Evolutionary conservation across 768 basidiomycete species (phyloP).

Genomic region (Lentinula sp.): DNA sequence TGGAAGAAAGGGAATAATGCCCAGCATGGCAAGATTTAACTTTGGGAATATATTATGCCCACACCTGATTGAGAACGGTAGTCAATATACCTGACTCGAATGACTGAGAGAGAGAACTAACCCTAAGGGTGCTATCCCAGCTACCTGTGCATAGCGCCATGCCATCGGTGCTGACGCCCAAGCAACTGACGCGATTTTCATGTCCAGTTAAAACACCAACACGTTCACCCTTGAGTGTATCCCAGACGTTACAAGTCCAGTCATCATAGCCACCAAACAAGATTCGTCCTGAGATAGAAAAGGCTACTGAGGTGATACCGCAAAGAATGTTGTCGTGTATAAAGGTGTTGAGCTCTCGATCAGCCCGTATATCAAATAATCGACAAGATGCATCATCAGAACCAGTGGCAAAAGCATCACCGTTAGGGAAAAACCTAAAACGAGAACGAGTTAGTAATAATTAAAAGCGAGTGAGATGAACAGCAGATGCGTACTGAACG

Average conservation of each 20-base stretch:
- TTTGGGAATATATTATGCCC: conserved; percentile 56
- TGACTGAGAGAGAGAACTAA: conserved; percentile 27
- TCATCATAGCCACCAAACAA: conserved; percentile 99
- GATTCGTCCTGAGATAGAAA: conserved; percentile 95
- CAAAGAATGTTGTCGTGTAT: conserved; percentile 99
- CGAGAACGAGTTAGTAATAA: conserved; percentile 11
- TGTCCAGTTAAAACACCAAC: conserved; percentile 97
- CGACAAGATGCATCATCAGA: conserved; percentile 99
- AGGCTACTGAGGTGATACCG: conserved; percentile 98
- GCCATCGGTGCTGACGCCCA: conserved; percentile 93
- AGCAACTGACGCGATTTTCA: conserved; percentile 95
- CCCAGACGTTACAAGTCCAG: conserved; percentile 99
- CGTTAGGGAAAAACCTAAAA: conserved; percentile 95
- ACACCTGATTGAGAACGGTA: conserved; percentile 46
- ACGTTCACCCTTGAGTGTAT: conserved; percentile 96
- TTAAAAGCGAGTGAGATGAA: conserved; percentile 7
- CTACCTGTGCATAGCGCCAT: conserved; percentile 98
- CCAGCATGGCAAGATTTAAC: background rate
- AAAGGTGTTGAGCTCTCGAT: conserved; percentile 94
- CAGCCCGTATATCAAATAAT: conserved; percentile 95
- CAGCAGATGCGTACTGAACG: conserved; percentile 68
- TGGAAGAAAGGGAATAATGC: conserved; percentile 10
- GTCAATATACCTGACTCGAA: conserved; percentile 11
- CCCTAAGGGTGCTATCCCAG: conserved; percentile 97
- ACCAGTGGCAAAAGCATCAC: conserved; percentile 97